Conservation (phyloP, 2,329 filamentous ascomycete species). For the Botrytis paeoniae region DNA sequence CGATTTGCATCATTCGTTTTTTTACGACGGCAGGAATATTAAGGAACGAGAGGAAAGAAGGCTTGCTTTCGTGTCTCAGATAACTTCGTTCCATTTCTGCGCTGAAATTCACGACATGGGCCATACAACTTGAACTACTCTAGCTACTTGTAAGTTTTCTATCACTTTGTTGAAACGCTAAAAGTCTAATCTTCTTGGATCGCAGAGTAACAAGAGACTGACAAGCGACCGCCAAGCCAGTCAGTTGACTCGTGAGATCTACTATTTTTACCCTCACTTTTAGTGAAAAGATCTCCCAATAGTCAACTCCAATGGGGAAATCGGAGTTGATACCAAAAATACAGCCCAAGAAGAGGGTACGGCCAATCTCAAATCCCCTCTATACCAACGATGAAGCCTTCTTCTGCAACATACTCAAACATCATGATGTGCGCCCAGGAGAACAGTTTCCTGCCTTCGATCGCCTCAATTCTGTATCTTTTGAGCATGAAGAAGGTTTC, state of each 20-base stretch:
- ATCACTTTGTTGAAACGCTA: background rate
- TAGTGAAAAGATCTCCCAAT: background rate
- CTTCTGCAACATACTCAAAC: constrained; percentile 5
- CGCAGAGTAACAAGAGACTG: background rate
- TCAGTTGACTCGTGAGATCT: background rate
- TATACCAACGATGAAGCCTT: background rate
- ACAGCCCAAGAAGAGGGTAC: constrained; percentile 5
- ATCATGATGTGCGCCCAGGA: background rate
- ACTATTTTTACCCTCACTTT: background rate
- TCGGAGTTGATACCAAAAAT: background rate
- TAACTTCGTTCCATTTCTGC: background rate
- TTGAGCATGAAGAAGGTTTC: constrained; percentile 6
- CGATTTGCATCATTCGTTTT: background rate
- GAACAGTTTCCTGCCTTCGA: background rate
- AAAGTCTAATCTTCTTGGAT: background rate
- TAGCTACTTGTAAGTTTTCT: background rate
- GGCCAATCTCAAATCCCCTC: constrained; percentile 18
- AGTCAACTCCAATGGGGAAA: constrained; percentile 3
- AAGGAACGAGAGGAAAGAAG: background rate
- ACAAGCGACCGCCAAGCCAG: background rate
- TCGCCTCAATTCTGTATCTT: background rate
- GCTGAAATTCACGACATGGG: background rate
- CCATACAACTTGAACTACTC: background rate
- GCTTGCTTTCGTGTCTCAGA: background rate
- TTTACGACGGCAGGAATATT: background rate